Base-by-base conservation (phyloP, 768 basidiomycete genomes). In the Rubroboletus satanas region DNA sequence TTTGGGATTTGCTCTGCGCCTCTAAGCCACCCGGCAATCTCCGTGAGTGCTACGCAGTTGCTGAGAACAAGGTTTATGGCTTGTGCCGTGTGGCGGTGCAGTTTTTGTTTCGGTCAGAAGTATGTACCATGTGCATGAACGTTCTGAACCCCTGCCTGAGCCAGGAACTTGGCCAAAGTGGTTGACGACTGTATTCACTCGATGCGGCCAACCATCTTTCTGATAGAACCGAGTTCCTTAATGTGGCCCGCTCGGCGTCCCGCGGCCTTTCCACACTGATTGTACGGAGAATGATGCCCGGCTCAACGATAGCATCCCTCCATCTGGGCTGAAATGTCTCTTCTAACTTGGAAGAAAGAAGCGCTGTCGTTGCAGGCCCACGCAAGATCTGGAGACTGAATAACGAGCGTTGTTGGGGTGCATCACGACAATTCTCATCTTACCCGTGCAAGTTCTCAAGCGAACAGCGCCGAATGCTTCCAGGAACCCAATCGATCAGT, bases 1-100 rank as follows among this genome's bases (percentile, higher is more conserved):
- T 1, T 59, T 52, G 46, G 29, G 48, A 42, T 47, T 49, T 28
- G 41, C 26, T 28, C 26, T 36, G n/a, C 26, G 49, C 5, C 31
- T 39, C 28, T 58, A 64, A 74, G 73, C 73, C 73, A 74, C 71
- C 43, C 73, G 73, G 73, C 35, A 51, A 57, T 59, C 46, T 45
- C 74, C 73, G 70, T 7, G 46, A 28, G 46, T 61, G 56, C 67
- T 73, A 31, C 28, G 63, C 41, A 74, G 70, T 61, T 66, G 15
- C 4, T 18, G 4, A 45, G 42, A 54, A 35, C 49, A 60, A 58
- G 54, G 55, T 61, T 58, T 38, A 0, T 2, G 7, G 11, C 11
- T 9, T 31, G 6, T 17, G 4, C 7, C 7, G 8, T 35, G 54
- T 57, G 54, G 56, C 56, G 36, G 43, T 56, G 42, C 18, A 17